Conservation (phyloP, 371 early-diverging fungal species). For the Zychaea mexicana region DNA sequence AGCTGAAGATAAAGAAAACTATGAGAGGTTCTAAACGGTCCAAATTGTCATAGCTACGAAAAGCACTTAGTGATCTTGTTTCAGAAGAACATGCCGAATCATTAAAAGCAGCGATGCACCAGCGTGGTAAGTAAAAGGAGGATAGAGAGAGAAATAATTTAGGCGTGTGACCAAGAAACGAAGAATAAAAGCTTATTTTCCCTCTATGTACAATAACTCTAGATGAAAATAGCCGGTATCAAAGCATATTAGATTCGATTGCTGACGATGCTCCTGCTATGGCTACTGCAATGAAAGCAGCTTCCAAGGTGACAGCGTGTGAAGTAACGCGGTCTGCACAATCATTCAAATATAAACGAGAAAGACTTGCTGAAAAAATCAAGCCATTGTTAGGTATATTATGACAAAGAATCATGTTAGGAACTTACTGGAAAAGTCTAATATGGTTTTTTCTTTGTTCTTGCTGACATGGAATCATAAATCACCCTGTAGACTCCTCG, state of each 20-base stretch:
- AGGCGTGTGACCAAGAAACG: no score
- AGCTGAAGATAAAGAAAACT: no score
- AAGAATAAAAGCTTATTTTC: neutral
- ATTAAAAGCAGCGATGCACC: neutral
- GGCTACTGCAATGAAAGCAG: neutral
- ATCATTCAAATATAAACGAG: slow-evolving; percentile 7
- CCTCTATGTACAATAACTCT: no score
- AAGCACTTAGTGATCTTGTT: slow-evolving; percentile 15
- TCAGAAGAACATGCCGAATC: slow-evolving; percentile 6
- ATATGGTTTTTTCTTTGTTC: no score
- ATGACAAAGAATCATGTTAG: no score
- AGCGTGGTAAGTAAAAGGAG: neutral
- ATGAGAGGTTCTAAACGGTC: no score
- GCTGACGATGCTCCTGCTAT: slow-evolving; percentile 6
- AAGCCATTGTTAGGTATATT: slow-evolving; percentile 12
- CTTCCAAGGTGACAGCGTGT: neutral
- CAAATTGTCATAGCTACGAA: slow-evolving; percentile 11
- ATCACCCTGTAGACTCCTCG: neutral
- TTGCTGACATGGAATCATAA: neutral
- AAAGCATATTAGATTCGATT: neutral
- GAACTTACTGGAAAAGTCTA: no score
- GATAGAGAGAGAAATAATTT: neutral
- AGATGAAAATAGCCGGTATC: neutral
- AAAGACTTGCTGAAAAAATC: slow-evolving; percentile 1
- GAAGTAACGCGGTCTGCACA: neutral